Base-by-base conservation (phyloP, 345 rosid genomes). In the Rhodamnia rubescens region DNA sequence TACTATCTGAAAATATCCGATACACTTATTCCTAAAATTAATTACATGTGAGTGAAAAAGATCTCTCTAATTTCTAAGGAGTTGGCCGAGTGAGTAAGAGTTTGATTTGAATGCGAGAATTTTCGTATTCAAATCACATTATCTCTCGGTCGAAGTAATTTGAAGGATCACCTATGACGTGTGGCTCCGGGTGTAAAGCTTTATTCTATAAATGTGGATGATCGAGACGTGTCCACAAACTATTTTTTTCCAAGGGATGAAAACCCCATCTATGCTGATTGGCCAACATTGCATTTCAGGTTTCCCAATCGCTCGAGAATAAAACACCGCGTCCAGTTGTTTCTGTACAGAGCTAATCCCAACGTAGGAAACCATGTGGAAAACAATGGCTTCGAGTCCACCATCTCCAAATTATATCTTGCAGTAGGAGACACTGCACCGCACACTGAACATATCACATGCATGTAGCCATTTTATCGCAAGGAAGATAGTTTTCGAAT, bases 1-100 rank as follows among this genome's bases (percentile, higher is more conserved):
- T 9, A 56, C 13, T 9, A 4, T 14, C 14, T 29, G 0, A 29
- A 29, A 8, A 29, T 2, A 29, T 29, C 0, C 0, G 11, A 4
- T 15, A 61, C 40, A 29, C 21, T 61, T 29, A 61, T 29, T 7
- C 21, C 1, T 29, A 59, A 52, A 52, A 14, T 27, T 4, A 27
- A 59, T 59, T 6, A 59, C 0, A 59, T 27, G 14, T 0, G 4
- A 0, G 74, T 61, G 74, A 29, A 61, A 61, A 61, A 29, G 42
- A 61, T 61, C 0, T 29, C 74, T 61, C 36, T 7, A 18, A 14
- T 61, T 29, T 32, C 1, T 15, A 61, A 29, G 21, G 2, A 61
- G 11, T 36, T 29, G 36, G 5, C 42, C 1, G 21, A 61, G 29
- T n/a, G 69, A 29, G 12, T 13, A 51, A 14, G 54, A 52, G 54